Evolutionary conservation across 257 asterid species (phyloP).

Genomic region (Solanum corneliomulleri): DNA sequence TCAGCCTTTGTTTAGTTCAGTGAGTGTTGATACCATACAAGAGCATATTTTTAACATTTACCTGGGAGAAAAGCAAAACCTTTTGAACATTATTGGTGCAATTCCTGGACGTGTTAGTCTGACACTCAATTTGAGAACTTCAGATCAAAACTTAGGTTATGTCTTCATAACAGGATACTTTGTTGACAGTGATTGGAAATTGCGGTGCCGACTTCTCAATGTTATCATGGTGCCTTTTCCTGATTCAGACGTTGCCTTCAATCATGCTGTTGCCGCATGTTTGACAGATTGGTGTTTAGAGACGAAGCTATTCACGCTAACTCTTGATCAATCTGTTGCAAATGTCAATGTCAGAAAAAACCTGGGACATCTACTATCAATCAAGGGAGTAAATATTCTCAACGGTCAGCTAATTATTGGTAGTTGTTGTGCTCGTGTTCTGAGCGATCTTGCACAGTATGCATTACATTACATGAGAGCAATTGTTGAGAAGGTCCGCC

Average conservation of each 20-base stretch:
- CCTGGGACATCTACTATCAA: slow-evolving; percentile 41
- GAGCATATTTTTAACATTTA: slow-evolving; percentile 44
- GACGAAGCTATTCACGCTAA: slow-evolving; percentile 43
- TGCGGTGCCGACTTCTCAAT: slow-evolving; percentile 50
- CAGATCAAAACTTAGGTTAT: slow-evolving; percentile 43
- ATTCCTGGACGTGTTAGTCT: slow-evolving; percentile 67
- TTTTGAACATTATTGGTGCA: slow-evolving; percentile 35
- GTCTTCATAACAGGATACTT: slow-evolving; percentile 60
- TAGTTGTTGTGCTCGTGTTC: slow-evolving; percentile 50
- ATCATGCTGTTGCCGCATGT: slow-evolving; percentile 43
- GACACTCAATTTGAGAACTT: slow-evolving; percentile 50
- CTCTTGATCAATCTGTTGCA: slow-evolving; percentile 27
- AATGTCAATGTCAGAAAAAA: slow-evolving; percentile 28
- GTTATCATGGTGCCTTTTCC: slow-evolving; percentile 34
- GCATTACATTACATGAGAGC: slow-evolving; percentile 30
- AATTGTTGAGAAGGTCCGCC: slow-evolving; percentile 49
- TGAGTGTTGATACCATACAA: slow-evolving; percentile 21
- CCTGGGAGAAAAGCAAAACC: slow-evolving; percentile 49
- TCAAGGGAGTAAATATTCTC: slow-evolving; percentile 33
- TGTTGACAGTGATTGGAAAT: slow-evolving; percentile 61
- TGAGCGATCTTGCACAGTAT: slow-evolving; percentile 54
- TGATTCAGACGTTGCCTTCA: slow-evolving; percentile 50
- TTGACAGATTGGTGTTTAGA: slow-evolving; percentile 57
- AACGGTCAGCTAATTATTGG: slow-evolving; percentile 59
- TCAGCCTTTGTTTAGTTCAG: slow-evolving; percentile 46